Conservation (phyloP, 495 filamentous ascomycete species). For the Podospora comata region DNA sequence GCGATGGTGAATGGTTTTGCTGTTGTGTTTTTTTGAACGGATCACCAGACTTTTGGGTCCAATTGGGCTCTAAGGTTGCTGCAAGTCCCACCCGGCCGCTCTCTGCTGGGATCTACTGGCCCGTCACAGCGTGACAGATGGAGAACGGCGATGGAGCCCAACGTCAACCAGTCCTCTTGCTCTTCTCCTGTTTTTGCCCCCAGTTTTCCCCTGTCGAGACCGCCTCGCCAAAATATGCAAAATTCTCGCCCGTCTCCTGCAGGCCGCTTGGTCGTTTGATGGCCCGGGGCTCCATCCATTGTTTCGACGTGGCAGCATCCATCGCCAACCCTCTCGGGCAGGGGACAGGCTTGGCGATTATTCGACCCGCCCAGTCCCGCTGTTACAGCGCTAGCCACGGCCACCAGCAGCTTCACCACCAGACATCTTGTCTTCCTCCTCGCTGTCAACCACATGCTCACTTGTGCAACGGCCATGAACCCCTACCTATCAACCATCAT, state of each 20-base stretch:
- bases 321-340: conserved; percentile 21
- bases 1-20: not conserved
- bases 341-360: conserved; percentile 12
- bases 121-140: conserved; percentile 23
- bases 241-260: conserved; percentile 21
- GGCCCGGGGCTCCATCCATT: conserved; percentile 16
- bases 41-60: conserved; percentile 23
- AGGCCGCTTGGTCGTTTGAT: conserved; percentile 11
- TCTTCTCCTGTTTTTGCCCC: not conserved
- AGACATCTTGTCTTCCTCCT: not conserved
- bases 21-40: conserved; percentile 13
- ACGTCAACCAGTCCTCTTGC: conserved; percentile 10
- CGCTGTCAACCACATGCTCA: not conserved
- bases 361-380: not conserved
- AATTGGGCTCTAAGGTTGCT: conserved; percentile 28
- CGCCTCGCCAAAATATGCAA: conserved; percentile 12
- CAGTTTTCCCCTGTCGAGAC: not conserved
- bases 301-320: conserved; percentile 34
- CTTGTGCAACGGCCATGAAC: not conserved
- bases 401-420: not conserved
- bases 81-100: conserved; percentile 12
- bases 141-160: conserved; percentile 21
- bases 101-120: conserved; percentile 13
- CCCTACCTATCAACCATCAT: not conserved
- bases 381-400: not conserved